A percentile compares a stretch with the other conserved stretches of the same genome.
These are phyloP conservation scores for Euphorbia tirucalli DNA, from an alignment of 345 rosid genomes.

Conservation along the genomic window DNA sequence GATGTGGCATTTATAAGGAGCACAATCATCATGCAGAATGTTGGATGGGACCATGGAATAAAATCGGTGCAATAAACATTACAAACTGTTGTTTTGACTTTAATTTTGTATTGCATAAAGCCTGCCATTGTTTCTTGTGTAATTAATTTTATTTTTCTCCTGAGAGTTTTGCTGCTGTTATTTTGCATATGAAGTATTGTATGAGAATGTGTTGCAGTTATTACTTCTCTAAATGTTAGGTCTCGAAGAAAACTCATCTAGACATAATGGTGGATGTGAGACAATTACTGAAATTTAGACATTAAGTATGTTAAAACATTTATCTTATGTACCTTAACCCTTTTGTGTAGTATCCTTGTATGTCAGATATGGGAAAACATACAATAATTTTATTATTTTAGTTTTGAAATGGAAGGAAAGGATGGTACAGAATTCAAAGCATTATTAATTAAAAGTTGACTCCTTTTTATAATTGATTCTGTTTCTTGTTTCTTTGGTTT, in stretches of 20 bases:
- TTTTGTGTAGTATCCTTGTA: not conserved
- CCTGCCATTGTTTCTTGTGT: not conserved
- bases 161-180: not conserved
- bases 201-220: not conserved
- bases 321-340: not conserved
- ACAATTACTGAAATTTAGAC: not conserved
- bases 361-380: not conserved
- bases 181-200: not conserved
- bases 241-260: not conserved
- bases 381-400: not conserved
- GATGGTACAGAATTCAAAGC: not conserved
- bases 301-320: not conserved
- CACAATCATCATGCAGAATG: conserved; percentile 3
- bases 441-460: not conserved
- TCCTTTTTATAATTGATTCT: too few relatives aligned
- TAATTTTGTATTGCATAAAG: not conserved
- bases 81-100: not conserved
- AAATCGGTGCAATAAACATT: not conserved
- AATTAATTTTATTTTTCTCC: not conserved
- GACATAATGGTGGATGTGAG: not conserved
- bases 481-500: not conserved
- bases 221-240: not conserved
- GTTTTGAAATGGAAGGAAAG: not conserved
- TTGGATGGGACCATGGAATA: conserved; percentile 1
- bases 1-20: conserved; percentile 9